Evolutionary conservation across 176 grass and related monocot genomes (phyloP).

Genomic region (Ensete glaucum): DNA sequence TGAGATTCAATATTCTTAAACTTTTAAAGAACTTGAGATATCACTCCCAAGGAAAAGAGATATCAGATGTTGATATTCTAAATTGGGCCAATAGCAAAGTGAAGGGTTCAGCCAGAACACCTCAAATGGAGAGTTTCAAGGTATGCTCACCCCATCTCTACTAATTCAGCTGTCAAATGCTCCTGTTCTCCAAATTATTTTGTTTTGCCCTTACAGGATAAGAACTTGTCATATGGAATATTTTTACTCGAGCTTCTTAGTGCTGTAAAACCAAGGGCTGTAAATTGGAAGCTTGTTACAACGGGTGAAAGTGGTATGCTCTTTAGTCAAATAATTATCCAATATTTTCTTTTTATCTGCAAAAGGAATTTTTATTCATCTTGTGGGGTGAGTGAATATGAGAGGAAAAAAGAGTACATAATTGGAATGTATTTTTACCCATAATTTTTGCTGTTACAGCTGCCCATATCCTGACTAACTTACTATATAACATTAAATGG

Average conservation of each 20-base stretch:
- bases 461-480: neutral
- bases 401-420: neutral
- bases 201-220: constrained; percentile 53
- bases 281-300: constrained; percentile 88
- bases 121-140: constrained; percentile 90
- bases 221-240: constrained; percentile 69
- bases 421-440: constrained; percentile 2
- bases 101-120: constrained; percentile 48
- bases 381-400: neutral
- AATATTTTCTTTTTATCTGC: neutral
- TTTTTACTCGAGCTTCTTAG: constrained; percentile 97
- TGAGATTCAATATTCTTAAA: constrained; percentile 97
- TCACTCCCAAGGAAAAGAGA: constrained; percentile 85
- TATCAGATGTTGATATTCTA: constrained; percentile 83
- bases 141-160: constrained; percentile 15
- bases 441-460: constrained; percentile 13
- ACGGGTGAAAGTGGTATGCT: constrained; percentile 69
- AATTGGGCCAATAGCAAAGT: constrained; percentile 90
- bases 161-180: neutral
- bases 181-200: constrained; percentile 20
- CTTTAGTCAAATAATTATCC: neutral
- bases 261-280: constrained; percentile 71
- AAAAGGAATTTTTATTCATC: neutral
- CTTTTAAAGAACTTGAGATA: constrained; percentile 78
- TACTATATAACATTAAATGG: neutral